phyloP scores from a whole-genome alignment of 306 rosid genomes.

The Casuarina equisetifolia region DNA sequence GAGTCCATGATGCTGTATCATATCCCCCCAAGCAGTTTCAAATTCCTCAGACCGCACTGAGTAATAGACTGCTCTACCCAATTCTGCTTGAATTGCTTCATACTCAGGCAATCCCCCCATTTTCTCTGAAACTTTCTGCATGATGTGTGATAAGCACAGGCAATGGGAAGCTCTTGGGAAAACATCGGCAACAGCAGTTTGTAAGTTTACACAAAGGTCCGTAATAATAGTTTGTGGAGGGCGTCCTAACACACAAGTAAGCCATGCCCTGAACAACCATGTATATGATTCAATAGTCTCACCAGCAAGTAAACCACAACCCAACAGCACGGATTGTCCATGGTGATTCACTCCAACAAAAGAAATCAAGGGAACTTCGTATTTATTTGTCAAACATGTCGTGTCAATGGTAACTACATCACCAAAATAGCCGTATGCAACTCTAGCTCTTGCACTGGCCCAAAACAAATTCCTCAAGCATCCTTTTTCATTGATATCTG shows the following conservation, averaged over 20 bases:
- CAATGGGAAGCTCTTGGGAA: conserved; percentile 74
- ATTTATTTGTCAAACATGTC: conserved; percentile 45
- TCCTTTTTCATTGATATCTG: conserved; percentile 67
- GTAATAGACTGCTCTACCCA: conserved; percentile 49
- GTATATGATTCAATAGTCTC: conserved; percentile 62
- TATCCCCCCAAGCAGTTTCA: conserved; percentile 66
- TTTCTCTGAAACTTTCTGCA: conserved; percentile 52
- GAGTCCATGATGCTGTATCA: conserved; percentile 50
- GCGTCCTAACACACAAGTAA: conserved; percentile 65
- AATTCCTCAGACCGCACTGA: conserved; percentile 62
- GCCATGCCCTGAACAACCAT: conserved; percentile 76
- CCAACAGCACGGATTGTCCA: conserved; percentile 61
- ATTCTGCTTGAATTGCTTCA: conserved; percentile 44
- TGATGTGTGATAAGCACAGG: conserved; percentile 46
- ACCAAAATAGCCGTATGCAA: conserved; percentile 50
- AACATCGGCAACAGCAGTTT: conserved; percentile 59
- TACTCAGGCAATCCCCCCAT: conserved; percentile 44
- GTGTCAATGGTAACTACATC: conserved; percentile 61
- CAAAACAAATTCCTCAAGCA: conserved; percentile 71
- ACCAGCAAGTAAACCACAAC: conserved; percentile 67
- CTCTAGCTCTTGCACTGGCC: conserved; percentile 60
- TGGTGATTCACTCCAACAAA: conserved; percentile 72
- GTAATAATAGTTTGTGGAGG: conserved; percentile 70
- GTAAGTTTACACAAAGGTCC: conserved; percentile 42
- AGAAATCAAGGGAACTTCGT: conserved; percentile 62